Percentiles rank a stretch among this genome's conserved stretches.
These are phyloP conservation scores for Cryomyces minteri DNA, from an alignment of 495 filamentous ascomycete genomes.

Conservation along the genomic window DNA sequence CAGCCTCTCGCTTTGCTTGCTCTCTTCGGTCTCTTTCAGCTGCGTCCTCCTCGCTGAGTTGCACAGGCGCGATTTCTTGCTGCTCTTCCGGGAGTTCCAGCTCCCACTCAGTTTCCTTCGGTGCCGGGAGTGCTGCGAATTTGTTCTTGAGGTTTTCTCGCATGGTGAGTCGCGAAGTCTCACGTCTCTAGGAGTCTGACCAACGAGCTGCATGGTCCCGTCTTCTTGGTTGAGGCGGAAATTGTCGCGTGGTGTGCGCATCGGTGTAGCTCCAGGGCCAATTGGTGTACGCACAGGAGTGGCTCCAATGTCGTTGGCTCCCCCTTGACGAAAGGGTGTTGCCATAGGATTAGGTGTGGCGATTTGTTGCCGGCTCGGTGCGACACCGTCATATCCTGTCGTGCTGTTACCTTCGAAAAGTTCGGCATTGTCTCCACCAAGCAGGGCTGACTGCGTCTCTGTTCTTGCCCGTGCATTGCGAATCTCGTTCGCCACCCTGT, in stretches of 20 bases:
- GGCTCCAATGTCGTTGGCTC: conserved; percentile 42
- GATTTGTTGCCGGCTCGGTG: conserved; percentile 62
- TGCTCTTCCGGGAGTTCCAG: conserved; percentile 80
- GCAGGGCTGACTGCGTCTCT: conserved; percentile 85
- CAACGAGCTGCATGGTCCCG: conserved; percentile 45
- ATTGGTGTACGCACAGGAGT: conserved; percentile 43
- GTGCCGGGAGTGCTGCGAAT: conserved; percentile 73
- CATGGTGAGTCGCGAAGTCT: conserved; percentile 46
- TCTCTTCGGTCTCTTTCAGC: conserved; percentile 63
- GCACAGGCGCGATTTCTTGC: conserved; percentile 34
- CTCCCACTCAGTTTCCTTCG: conserved; percentile 81
- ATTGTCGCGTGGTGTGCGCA: conserved; percentile 80
- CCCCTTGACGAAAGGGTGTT: conserved; percentile 63
- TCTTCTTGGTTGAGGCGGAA: conserved; percentile 63
- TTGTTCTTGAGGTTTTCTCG: conserved; percentile 50
- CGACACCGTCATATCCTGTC: conserved; percentile 75
- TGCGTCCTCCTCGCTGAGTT: conserved; percentile 62
- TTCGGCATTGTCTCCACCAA: conserved; percentile 87
- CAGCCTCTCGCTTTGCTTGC: conserved; percentile 45
- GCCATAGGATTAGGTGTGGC: conserved; percentile 90
- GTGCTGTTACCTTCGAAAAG: conserved; percentile 64
- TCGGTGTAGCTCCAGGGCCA: conserved; percentile 62
- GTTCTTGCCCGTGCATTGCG: conserved; percentile 84
- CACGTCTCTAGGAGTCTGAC: conserved; percentile 61
- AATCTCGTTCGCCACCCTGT: conserved; percentile 91